phyloP scores from a whole-genome alignment of 176 grass and related monocot genomes.

The Ensete ventricosum region DNA sequence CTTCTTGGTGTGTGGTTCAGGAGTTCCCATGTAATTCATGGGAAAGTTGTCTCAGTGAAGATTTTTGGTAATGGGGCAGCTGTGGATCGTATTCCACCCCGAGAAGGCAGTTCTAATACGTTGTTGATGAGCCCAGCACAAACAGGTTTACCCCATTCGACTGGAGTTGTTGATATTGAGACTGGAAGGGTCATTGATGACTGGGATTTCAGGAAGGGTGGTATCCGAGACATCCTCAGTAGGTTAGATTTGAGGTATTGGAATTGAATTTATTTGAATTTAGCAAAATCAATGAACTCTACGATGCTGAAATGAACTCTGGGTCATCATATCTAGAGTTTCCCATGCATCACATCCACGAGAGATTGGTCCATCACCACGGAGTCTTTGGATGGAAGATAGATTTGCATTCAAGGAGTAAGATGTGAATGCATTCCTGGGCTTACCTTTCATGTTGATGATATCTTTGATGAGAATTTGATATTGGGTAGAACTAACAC shows the following conservation, averaged over 20 bases:
- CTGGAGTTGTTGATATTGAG: conserved; percentile 82
- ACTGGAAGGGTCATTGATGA: conserved; percentile 60
- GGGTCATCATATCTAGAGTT: conserved; percentile 78
- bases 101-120: conserved; percentile 82
- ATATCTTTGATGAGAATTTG: conserved; percentile 77
- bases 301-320: conserved; percentile 76
- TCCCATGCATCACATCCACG: conserved; percentile 73
- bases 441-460: conserved; percentile 89
- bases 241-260: conserved; percentile 86
- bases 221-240: conserved; percentile 77
- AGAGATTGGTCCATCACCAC: conserved; percentile 82
- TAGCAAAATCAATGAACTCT: conserved; percentile 38
- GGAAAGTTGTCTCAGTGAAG: conserved; percentile 64
- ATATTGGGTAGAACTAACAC: conserved; percentile 72
- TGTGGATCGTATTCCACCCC: conserved; percentile 42
- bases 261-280: conserved; percentile 59
- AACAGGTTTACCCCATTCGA: conserved; percentile 63
- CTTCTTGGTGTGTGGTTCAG: conserved; percentile 53
- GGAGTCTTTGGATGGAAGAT: conserved; percentile 89
- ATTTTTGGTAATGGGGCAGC: conserved; percentile 33
- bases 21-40: conserved; percentile 71
- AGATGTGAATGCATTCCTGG: conserved; percentile 83
- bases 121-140: conserved; percentile 89
- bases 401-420: conserved; percentile 75
- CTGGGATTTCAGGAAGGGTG: conserved; percentile 89